Conservation (phyloP, 2,329 filamentous ascomycete genomes). For the Lecanicillium sp. region DNA sequence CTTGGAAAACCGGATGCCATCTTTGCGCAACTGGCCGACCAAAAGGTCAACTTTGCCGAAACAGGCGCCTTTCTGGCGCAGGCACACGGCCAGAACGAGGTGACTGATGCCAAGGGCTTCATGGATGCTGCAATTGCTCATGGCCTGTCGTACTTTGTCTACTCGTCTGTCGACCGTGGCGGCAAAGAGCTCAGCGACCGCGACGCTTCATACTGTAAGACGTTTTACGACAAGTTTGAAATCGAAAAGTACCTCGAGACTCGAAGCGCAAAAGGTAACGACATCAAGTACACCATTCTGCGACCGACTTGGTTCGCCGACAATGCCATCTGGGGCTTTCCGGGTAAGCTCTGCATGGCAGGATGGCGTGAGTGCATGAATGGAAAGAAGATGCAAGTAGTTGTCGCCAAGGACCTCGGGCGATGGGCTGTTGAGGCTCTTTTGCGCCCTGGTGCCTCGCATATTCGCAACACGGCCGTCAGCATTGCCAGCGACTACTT, state of each 20-base stretch:
- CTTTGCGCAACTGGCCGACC: slow-evolving; percentile 24
- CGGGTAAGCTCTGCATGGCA: slow-evolving; percentile 17
- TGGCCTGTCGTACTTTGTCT: slow-evolving; percentile 49
- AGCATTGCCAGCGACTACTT: slow-evolving; percentile 17
- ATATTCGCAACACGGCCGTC: slow-evolving; percentile 15
- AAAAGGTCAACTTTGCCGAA: slow-evolving; percentile 7
- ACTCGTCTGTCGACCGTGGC: slow-evolving; percentile 56
- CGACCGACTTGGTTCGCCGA: slow-evolving; percentile 20
- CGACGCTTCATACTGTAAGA: slow-evolving; percentile 18
- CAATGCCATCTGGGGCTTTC: slow-evolving; percentile 17
- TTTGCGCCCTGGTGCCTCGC: slow-evolving; percentile 10
- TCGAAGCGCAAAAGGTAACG: slow-evolving; percentile 12
- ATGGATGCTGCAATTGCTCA: slow-evolving; percentile 41
- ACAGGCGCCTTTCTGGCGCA: slow-evolving; percentile 16
- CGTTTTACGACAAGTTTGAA: slow-evolving; percentile 40
- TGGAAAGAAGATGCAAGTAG: slow-evolving; percentile 18
- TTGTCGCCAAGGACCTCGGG: slow-evolving; percentile 16
- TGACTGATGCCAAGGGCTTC: slow-evolving; percentile 41
- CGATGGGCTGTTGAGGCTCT: slow-evolving; percentile 15
- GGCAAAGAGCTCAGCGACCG: slow-evolving; percentile 44
- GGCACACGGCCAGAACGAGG: slow-evolving; percentile 28
- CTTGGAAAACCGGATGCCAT: slow-evolving; percentile 38
- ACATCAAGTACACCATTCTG: slow-evolving; percentile 20
- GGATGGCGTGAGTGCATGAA: slow-evolving; percentile 18
- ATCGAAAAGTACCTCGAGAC: slow-evolving; percentile 50